Base-by-base conservation (phyloP, 768 basidiomycete genomes). In the Pulveroboletus frians region DNA sequence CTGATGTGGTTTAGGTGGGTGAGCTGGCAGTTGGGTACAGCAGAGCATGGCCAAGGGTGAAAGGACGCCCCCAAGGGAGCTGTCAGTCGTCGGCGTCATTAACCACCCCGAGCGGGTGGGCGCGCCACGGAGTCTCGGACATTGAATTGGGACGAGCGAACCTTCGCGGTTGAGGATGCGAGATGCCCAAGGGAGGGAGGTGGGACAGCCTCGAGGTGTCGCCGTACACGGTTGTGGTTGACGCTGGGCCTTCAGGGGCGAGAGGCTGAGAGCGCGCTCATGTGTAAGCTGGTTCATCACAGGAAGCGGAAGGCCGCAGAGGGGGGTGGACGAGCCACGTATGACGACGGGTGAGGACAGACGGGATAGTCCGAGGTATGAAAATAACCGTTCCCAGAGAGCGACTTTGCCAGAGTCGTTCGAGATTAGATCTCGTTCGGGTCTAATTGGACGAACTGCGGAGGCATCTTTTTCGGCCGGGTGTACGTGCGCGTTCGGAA, bases 221-320 rank as follows among this genome's bases (percentile, higher is more conserved):
- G 38, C 17, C 6, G 32, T 44, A 46, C 38, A 43, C 44, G 39
- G 41, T 17, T 45, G 45, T 35, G 23, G 23, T 26, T 26, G 23
- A 6, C 23, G 23, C 23, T 4, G 23, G 23, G 21, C 9, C 11
- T 40, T 46, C 50, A 55, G 49, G 51, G 50, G 32, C 34, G 47
- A 44, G 42, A 43, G 52, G 35, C 51, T 41, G 31, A 45, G 47
- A 30, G 52, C 27, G 34, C 44, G 17, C 58, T 53, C 61, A 50
- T 42, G 53, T 66, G 49, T 52, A 57, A 42, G 55, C 38, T 2
- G 27, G 29, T 31, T 38, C 18, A 51, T 54, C 51, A 51, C 26
- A 60, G 64, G 63, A 57, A 57, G 47, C 61, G 64, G 64, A 55
- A 59, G 62, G n/a, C 63, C 63, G 62, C 53, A 61, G 51, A n/a